Conservation (phyloP, 2,329 filamentous ascomycete genomes). For the Penicillium sp. region DNA sequence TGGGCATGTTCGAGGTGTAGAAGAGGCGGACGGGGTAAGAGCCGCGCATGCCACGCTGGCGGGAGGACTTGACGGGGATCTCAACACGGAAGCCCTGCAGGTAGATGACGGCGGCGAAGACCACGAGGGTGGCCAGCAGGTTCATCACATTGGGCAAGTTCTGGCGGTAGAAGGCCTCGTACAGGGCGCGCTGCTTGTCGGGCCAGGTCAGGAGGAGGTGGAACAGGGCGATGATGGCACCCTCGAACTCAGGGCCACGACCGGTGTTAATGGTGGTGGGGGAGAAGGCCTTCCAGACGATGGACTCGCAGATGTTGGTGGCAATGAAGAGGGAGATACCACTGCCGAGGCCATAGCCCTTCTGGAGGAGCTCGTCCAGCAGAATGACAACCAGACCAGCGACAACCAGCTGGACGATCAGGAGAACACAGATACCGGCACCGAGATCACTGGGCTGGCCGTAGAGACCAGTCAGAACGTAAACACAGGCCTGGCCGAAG, state of each 20-base stretch:
- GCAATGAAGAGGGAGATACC: constrained; percentile 99
- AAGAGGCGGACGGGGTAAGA: constrained; percentile 98
- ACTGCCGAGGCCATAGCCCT: constrained; percentile 97
- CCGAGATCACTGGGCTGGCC: constrained; percentile 95
- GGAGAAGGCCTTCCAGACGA: constrained; percentile 99
- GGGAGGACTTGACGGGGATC: constrained; percentile 98
- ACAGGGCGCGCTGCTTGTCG: constrained; percentile 97
- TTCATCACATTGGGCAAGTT: constrained; percentile 99
- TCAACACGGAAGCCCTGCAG: constrained; percentile 99
- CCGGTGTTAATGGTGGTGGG: constrained; percentile 99
- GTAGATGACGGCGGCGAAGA: constrained; percentile 98
- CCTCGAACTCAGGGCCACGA: constrained; percentile 97
- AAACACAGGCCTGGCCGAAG: constrained; percentile 95
- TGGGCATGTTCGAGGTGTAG: constrained; percentile 99
- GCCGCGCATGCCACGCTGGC: constrained; percentile 96
- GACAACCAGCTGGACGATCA: constrained; percentile 96
- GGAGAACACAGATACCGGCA: constrained; percentile 94
- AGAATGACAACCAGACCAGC: constrained; percentile 99
- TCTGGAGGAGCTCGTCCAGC: constrained; percentile 97
- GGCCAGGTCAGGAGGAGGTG: constrained; percentile 98
- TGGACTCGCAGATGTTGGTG: constrained; percentile 99
- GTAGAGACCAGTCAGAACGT: constrained; percentile 97
- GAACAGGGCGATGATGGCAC: constrained; percentile 95
- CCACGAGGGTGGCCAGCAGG: constrained; percentile 83
- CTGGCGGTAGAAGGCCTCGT: constrained; percentile 99